Conservation (phyloP, 2,329 filamentous ascomycete species). For the Diaporthe sp. region DNA sequence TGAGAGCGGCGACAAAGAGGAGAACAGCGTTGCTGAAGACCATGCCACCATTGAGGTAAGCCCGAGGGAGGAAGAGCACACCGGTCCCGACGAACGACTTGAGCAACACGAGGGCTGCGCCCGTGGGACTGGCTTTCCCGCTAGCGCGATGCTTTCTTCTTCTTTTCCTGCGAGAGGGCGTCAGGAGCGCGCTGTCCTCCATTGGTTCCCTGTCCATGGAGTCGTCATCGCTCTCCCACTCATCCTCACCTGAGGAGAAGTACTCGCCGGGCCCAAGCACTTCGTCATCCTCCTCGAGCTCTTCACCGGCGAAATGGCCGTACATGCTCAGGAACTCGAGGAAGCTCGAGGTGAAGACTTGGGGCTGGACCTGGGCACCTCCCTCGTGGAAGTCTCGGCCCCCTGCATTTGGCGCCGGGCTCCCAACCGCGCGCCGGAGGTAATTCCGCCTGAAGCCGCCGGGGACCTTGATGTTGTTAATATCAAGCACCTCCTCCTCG, state of each 20-base stretch:
- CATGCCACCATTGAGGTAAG: constrained; percentile 97
- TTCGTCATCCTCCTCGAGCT: constrained; percentile 96
- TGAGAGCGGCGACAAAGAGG: constrained; percentile 84
- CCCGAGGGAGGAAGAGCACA: constrained; percentile 90
- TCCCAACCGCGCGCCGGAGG: constrained; percentile 78
- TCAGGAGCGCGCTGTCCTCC: constrained; percentile 87
- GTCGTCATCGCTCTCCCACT: constrained; percentile 64
- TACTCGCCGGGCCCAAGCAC: constrained; percentile 88
- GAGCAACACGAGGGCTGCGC: constrained; percentile 85
- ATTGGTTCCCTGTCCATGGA: constrained; percentile 81
- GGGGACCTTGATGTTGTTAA: constrained; percentile 90
- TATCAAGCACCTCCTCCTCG: constrained; percentile 83
- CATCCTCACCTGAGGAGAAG: constrained; percentile 82
- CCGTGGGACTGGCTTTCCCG: constrained; percentile 81
- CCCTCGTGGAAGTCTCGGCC: constrained; percentile 50
- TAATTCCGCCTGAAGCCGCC: constrained; percentile 95
- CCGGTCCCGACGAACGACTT: constrained; percentile 99
- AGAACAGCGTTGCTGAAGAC: constrained; percentile 93
- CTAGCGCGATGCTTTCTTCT: constrained; percentile 80
- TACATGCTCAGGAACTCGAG: constrained; percentile 96
- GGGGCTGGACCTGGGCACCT: constrained; percentile 58
- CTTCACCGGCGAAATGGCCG: constrained; percentile 96
- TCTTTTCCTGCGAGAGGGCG: constrained; percentile 77
- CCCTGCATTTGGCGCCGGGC: constrained; percentile 59
- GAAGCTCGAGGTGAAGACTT: constrained; percentile 89